Base-by-base conservation (phyloP, 495 filamentous ascomycete species). In the Podospora conica region DNA sequence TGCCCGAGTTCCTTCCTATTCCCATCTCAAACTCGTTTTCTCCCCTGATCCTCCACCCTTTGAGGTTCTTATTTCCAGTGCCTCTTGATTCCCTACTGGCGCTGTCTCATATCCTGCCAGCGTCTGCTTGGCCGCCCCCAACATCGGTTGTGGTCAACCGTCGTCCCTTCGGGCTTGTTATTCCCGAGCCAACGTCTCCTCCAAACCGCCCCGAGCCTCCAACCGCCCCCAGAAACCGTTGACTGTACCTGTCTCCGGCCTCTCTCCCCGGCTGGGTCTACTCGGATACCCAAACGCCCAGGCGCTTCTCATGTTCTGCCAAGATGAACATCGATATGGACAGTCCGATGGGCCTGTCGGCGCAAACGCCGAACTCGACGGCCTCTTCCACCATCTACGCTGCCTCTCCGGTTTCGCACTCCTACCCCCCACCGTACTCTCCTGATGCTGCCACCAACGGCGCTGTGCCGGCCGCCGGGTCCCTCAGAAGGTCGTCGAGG, bases 371-470 rank as follows among this genome's bases (percentile, higher is more conserved):
- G 61, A 76, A 66, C 61, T 77, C 76, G 63, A 70, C 67, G 20
- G 70, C 59, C 23, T 54, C 67, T 8, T 64, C 60, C 55, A 80
- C 78, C 61, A 74, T 81, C 53, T 81, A 77, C 69, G 72, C n/a
- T n/a, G n/a, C 75, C 18, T 76, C 78, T 21, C 71, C 77, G 66
- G 60, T 18, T 20, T 40, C 3, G 24, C 60, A 28, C 4, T 66
- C 66, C 23, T 53, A 28, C 21, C 71, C 67, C 24, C 68, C 69
- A 9, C 31, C 67, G 0, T 76, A 67, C 60, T 73, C 67, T 63
- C 27, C 61, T 18, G 54, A 67, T 57, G 63, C 61, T 40, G 25
- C 27, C 55, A 48, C 10, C 20, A 27, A 24, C 55, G 55, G 21
- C 27, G 55, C 29, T 3, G 12, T 23, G 10, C 9, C 22, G 28